These are phyloP conservation scores for Thalassiosira mediterranea DNA, from an alignment of 352 stramenopile genomes.

Conservation along the genomic window DNA sequence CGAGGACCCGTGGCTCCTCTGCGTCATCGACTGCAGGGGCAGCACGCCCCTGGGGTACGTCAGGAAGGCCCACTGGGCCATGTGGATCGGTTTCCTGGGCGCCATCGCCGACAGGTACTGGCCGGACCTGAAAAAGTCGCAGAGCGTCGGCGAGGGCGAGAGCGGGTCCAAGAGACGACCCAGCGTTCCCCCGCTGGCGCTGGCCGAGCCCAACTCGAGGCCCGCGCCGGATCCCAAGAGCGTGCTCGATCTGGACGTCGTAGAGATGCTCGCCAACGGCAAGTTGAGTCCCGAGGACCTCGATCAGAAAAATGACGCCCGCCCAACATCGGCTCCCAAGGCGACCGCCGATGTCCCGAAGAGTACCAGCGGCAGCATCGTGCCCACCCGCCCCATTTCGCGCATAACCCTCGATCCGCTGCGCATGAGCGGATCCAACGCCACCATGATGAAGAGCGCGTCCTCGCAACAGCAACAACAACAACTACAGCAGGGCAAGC, in stretches of 20 bases:
- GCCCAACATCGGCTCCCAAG: constrained; percentile 1
- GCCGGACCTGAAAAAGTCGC: neutral
- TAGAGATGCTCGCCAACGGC: constrained; percentile 34
- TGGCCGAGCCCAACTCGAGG: constrained; percentile 43
- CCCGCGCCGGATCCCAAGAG: constrained; percentile 52
- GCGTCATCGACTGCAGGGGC: constrained; percentile 79
- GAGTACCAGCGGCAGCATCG: too few species aligned
- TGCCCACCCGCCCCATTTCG: constrained; percentile 2
- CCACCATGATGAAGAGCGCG: constrained; percentile 20
- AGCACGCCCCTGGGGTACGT: constrained; percentile 84
- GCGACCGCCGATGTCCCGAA: constrained; percentile 1
- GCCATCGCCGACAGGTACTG: constrained; percentile 30
- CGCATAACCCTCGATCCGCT: constrained; percentile 34
- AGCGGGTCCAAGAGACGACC: neutral
- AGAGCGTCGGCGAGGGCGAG: neutral
- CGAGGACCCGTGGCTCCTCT: constrained; percentile 73
- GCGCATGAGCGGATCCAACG: constrained; percentile 14
- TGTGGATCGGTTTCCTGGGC: constrained; percentile 39
- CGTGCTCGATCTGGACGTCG: constrained; percentile 11
- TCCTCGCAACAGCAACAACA: too few species aligned
- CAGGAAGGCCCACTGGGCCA: constrained; percentile 49
- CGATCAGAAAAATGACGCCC: constrained; percentile 5
- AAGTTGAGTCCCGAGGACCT: constrained; percentile 21
- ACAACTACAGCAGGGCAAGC: too few species aligned
- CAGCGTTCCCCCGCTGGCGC: constrained; percentile 30